Evolutionary conservation across 768 basidiomycete species (phyloP).

Genomic region (Hydnum rufescens): DNA sequence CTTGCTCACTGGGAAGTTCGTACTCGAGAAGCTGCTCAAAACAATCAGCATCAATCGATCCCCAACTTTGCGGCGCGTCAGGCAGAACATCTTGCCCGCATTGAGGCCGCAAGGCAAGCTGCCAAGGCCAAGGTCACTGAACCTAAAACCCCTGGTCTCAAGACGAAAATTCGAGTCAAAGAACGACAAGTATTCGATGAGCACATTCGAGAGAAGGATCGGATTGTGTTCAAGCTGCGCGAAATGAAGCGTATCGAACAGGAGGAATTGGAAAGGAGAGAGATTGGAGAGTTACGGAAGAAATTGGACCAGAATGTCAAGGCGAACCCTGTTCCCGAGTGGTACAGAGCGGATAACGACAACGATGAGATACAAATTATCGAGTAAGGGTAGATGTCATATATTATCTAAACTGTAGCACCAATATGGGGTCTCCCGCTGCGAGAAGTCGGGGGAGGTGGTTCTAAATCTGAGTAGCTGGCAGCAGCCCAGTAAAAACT

Average conservation of each 20-base stretch:
- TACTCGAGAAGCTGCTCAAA: background rate
- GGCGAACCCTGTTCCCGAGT: constrained; percentile 1
- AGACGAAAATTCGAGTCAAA: background rate
- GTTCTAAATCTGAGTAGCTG: no score
- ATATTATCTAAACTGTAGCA: no score
- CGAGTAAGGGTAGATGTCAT: background rate
- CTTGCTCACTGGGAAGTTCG: background rate
- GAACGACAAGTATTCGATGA: constrained; percentile 1
- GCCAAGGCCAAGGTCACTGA: background rate
- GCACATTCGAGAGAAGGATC: background rate
- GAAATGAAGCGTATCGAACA: background rate
- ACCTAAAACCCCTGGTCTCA: background rate
- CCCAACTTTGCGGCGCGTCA: background rate
- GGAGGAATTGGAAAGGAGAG: background rate
- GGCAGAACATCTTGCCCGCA: background rate
- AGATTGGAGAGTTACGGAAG: background rate
- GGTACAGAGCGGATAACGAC: background rate
- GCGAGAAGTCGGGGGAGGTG: no score
- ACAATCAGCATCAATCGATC: background rate
- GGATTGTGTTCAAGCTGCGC: background rate
- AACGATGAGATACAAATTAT: background rate
- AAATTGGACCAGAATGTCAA: constrained; percentile 1
- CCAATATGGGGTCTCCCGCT: no score
- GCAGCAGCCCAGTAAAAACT: no score
- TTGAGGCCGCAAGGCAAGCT: background rate